Percentiles rank a stretch among this genome's conserved stretches.
Evolutionary conservation across 2,329 filamentous ascomycete species (phyloP).

Genomic region (Ceratocystis destructans): DNA sequence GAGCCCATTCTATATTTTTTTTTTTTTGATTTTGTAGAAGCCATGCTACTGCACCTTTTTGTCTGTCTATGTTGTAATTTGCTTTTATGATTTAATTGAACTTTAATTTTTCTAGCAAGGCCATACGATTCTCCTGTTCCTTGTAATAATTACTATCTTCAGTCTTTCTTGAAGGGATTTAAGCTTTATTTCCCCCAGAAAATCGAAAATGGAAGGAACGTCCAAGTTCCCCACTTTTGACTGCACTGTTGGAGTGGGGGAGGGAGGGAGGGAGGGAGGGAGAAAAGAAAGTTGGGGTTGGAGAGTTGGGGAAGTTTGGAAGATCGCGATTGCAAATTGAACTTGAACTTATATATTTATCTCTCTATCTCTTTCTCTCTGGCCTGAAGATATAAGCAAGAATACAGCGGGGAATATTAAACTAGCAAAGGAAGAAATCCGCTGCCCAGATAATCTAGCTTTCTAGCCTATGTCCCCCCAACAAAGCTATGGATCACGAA

Average conservation of each 20-base stretch:
- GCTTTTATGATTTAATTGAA: not conserved
- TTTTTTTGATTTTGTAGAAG: not conserved
- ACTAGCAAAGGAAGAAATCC: too few relatives aligned
- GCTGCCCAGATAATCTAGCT: too few relatives aligned
- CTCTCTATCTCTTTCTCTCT: too few relatives aligned
- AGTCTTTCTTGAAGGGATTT: not conserved
- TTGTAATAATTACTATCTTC: not conserved
- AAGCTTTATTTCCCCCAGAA: not conserved
- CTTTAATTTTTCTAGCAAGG: not conserved
- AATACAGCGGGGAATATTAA: too few relatives aligned
- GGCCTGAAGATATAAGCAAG: too few relatives aligned
- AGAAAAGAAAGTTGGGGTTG: not conserved
- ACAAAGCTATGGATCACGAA: constrained; percentile 48
- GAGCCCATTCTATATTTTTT: not conserved
- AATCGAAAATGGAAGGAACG: not conserved
- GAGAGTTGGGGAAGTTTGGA: too few relatives aligned
- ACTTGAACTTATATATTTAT: not conserved
- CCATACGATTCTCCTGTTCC: not conserved
- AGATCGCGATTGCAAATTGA: not conserved
- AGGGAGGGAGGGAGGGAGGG: not conserved
- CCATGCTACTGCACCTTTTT: not conserved
- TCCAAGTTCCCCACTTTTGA: not conserved
- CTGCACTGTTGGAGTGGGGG: not conserved
- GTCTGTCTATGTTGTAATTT: not conserved
- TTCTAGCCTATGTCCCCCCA: not conserved